A percentile compares a stretch with the other conserved stretches of the same genome.
These are phyloP conservation scores for Cyclotella kingstonii DNA, from an alignment of 108 stramenopile species.

Conservation along the genomic window DNA sequence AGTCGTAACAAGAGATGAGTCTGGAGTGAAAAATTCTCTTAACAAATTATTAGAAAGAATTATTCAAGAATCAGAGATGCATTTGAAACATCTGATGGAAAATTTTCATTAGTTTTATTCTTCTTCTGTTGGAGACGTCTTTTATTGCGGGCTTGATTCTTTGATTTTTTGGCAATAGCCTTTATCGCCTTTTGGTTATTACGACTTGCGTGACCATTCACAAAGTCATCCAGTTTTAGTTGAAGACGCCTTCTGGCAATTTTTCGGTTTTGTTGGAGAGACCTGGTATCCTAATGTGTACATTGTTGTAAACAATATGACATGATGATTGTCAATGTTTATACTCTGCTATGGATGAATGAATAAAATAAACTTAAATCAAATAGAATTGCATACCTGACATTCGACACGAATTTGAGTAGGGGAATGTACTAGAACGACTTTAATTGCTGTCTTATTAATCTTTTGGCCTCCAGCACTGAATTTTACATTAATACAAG, in stretches of 20 bases:
- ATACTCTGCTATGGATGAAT: neutral
- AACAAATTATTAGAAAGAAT: too few relatives aligned
- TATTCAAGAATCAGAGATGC: too few relatives aligned
- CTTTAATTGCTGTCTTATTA: slow-evolving; percentile 86
- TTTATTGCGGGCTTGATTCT: slow-evolving; percentile 66
- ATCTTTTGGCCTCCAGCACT: slow-evolving; percentile 81
- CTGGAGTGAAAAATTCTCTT: too few relatives aligned
- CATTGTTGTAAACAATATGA: neutral
- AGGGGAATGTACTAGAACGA: slow-evolving; percentile 73
- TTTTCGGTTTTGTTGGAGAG: slow-evolving; percentile 86
- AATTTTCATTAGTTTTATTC: too few relatives aligned
- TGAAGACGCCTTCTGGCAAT: slow-evolving; percentile 80
- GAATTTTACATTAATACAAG: neutral
- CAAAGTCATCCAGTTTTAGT: slow-evolving; percentile 75
- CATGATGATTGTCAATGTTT: neutral
- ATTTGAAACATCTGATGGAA: too few relatives aligned
- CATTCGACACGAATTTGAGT: slow-evolving; percentile 78
- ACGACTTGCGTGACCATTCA: slow-evolving; percentile 70
- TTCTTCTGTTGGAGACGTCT: slow-evolving; percentile 52
- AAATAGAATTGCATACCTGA: slow-evolving; percentile 37
- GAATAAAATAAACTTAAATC: neutral
- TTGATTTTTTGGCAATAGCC: slow-evolving; percentile 61
- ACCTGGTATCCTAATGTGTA: slow-evolving; percentile 64
- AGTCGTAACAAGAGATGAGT: too few relatives aligned
- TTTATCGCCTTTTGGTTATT: slow-evolving; percentile 51